Evolutionary conservation across 768 basidiomycete genomes (phyloP), one percentile per base, ranked within the genome.

Genomic region (Favolaschia claudopus): DNA sequence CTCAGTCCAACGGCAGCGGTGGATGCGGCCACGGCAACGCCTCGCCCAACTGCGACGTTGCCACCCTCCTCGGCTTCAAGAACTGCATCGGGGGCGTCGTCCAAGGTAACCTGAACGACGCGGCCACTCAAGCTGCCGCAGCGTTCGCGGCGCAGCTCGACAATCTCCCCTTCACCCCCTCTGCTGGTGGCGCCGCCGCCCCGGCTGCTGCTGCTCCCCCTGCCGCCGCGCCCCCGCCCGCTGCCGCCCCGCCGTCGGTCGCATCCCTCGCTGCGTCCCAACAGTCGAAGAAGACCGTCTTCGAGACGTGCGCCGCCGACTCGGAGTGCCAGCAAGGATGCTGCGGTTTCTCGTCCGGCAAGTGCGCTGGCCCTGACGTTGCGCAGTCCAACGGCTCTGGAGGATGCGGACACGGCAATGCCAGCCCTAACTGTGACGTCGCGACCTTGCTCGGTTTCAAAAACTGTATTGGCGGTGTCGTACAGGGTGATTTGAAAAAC

Each of bases 341-440:
- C 68, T 69, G 68, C 37, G 68, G 62, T 24, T 69, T 69, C 64
- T 52, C 49, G 25, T 54, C 40, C 29, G 68, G 68, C 56, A 67
- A 67, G 64, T 69, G 68, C 58, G 68, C 68, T 5, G 68, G 68
- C 38, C 52, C 68, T 25, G 60, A 39, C 58, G 65, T 69, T 55
- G 66, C 68, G 9, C 68, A 67, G 55, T 51, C 57, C 43, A 62
- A 67, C 47, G 68, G 67, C 51, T 47, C 48, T 28, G 68, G 68
- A n/a, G 68, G 68, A 32, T 69, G 68, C 54, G 68, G 68, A 22
- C 56, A 58, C 55, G 68, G 68, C 33, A 57, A 59, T 60, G 39
- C 66, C 13, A n/a, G 46, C n/a, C 64, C 68, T 40, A 69, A 69
- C 65, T 55, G 61, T 60, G 51, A 62, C 52, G 68, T 64, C 44